phyloP scores from a whole-genome alignment of 129 eudicot species.

The Chrysanthemum seticuspe region DNA sequence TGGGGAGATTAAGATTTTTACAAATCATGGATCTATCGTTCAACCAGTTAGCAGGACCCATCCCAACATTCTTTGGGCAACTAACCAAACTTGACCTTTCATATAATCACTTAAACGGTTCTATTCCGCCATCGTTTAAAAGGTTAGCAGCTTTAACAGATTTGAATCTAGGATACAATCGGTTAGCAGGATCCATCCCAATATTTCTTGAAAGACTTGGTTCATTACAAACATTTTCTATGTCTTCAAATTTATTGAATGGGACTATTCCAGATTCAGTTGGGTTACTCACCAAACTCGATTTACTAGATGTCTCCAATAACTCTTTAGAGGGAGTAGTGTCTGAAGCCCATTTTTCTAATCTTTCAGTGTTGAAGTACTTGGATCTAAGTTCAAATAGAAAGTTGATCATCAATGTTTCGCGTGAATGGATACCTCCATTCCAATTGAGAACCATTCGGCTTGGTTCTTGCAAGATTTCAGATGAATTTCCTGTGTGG shows the following conservation, averaged over 20 bases:
- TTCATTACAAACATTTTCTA: constrained; percentile 3
- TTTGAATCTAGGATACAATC: background rate
- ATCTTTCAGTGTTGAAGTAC: constrained; percentile 6
- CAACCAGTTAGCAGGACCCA: background rate
- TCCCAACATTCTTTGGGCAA: background rate
- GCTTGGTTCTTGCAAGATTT: constrained; percentile 8
- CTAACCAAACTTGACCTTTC: constrained; percentile 23
- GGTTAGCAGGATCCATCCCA: constrained; percentile 12
- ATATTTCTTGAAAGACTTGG: constrained; percentile 1
- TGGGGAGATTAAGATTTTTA: constrained; percentile 5
- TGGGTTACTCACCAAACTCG: constrained; percentile 20
- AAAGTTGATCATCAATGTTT: background rate
- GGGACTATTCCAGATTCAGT: constrained; percentile 16
- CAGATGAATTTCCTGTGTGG: constrained; percentile 27
- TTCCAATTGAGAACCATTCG: background rate
- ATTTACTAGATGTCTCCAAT: constrained; percentile 8
- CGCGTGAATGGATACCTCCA: constrained; percentile 15
- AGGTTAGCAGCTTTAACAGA: background rate
- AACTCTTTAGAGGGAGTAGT: constrained; percentile 29
- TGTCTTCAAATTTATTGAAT: constrained; percentile 8
- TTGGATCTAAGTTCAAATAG: background rate
- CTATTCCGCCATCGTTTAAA: constrained; percentile 11
- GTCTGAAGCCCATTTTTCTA: constrained; percentile 24
- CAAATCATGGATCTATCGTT: background rate
- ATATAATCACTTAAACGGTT: constrained; percentile 4